Evolutionary conservation across 2,329 filamentous ascomycete genomes (phyloP), one percentile per base, ranked within the genome.

Genomic region (Aspergillus piperis): DNA sequence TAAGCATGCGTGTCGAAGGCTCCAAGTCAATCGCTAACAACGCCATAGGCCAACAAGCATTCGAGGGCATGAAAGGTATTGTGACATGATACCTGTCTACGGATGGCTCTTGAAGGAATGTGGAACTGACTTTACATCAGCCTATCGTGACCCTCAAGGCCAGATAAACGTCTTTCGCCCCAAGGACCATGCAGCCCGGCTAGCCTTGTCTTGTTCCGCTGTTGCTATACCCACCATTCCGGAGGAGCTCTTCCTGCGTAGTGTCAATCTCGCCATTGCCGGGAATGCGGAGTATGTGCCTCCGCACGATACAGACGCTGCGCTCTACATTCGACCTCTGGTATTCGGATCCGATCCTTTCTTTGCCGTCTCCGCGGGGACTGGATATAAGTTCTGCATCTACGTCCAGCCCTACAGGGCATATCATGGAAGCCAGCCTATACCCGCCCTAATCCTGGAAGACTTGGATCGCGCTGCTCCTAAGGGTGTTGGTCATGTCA

Each of bases 51-150:
- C 82, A 83, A 13, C 82, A 84, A 70, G 83, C 81, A 69, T 84
- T 82, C 71, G 82, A 84, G 69, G 82, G 82, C 15, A 73, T 84
- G 67, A 84, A 84, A 61, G 65, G 65, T 66, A 60, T 13, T 44
- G 32, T 21, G 17, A n/a, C 38, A 47, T n/a, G 8, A 30, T 10
- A 10, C 27, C 27, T 2, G 27, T 3, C 27, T 30, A 10, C 8
- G 0, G 8, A 30, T 30, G 3, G 8, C 3, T 4, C 27, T 8
- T 10, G 10, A 10, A 3, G 1, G 1, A 30, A 30, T 4, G 1
- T 30, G 3, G 0, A 11, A 30, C 27, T 30, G 0, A 30, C 27
- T 11, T 5, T 11, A 30, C 3, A 11, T 2, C 67, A 68, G 62
- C 63, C 30, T 66, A 66, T 58, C 54, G 61, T 10, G 60, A 60